phyloP scores from a whole-genome alignment of 768 basidiomycete species.

The Tubosaeta sp. region DNA sequence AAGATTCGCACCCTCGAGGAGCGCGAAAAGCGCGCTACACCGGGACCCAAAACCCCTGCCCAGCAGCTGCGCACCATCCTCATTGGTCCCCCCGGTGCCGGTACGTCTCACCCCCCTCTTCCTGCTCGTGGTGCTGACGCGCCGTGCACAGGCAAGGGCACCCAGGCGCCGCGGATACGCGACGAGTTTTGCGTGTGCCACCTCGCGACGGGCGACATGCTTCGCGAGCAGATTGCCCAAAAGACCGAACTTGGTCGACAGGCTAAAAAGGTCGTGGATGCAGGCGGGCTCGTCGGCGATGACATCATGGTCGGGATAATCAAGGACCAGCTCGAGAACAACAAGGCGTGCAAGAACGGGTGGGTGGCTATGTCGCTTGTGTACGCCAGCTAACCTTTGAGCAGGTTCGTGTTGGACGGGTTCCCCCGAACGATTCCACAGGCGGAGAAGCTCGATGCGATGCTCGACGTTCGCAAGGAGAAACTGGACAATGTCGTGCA shows the following conservation, averaged over 20 bases:
- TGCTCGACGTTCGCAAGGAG: constrained; percentile 81
- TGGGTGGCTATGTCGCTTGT: constrained; percentile 38
- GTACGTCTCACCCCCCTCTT: constrained; percentile 44
- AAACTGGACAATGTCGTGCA: constrained; percentile 91
- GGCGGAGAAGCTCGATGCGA: constrained; percentile 90
- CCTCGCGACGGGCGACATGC: constrained; percentile 98
- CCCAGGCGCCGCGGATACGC: constrained; percentile 91
- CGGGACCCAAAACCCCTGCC: constrained; percentile 54
- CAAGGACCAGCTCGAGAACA: constrained; percentile 90
- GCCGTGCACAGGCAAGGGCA: constrained; percentile 81
- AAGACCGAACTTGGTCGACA: constrained; percentile 85
- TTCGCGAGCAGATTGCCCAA: constrained; percentile 85
- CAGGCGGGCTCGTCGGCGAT: constrained; percentile 90
- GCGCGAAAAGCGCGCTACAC: constrained; percentile 48
- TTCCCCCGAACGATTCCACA: constrained; percentile 98
- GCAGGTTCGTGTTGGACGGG: constrained; percentile 96
- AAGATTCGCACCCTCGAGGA: constrained; percentile 83
- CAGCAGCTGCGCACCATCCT: constrained; percentile 87
- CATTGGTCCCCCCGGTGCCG: constrained; percentile 95
- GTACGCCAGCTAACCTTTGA: background rate
- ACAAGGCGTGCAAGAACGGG: constrained; percentile 94
- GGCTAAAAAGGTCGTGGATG: constrained; percentile 98
- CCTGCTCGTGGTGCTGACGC: background rate
- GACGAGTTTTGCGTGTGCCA: constrained; percentile 96
- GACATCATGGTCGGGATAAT: constrained; percentile 99